Base-by-base conservation (phyloP, 108 stramenopile species). In the Fragilariopsis cylindrus region DNA sequence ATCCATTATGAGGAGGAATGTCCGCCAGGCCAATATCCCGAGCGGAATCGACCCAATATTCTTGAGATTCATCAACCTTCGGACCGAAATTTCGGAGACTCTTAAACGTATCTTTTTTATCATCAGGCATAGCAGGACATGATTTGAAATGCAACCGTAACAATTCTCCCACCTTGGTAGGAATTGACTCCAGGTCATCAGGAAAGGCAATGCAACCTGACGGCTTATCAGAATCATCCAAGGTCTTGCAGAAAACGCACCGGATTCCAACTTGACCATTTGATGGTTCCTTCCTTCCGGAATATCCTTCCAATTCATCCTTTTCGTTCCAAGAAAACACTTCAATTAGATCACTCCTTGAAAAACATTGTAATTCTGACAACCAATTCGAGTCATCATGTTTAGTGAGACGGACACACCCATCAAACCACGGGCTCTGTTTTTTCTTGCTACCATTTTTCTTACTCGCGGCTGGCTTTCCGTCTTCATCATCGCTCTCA, bases 261-360 rank as follows among this genome's bases (percentile, higher is more conserved):
- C 92, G 81, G 64, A 93, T 71, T n/a, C 85, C 92, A 60, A 90
- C 90, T 72, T 93, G 92, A 52, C 92, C 90, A 48, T 79, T 45
- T 4, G 72, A 77, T 12, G 87, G 85, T 40, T 85, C 78, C 64
- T 84, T 85, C 30, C 84, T 66, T 5, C 84, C 85, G 44, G 48
- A 53, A 66, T 87, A 87, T 15, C 87, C 83, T 41, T 82, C 77
- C 42, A 82, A 71, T 39, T 58, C 48, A 60, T 90, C 93, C 12
- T 84, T 77, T 21, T 87, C 79, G 13, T 67, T 64, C n/a, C 84
- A 82, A 46, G 82, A 84, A 57, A 92, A 95, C 2, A 90, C 84
- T 81, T 95, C 93, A 4, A 88, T 82, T 5, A 92, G 70, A 58
- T 95, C 90, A 54, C 83, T 84, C 53, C 94, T 83, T 12, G 90